Conservation (phyloP, 768 basidiomycete species). For the Psilocybe subaeruginosa region DNA sequence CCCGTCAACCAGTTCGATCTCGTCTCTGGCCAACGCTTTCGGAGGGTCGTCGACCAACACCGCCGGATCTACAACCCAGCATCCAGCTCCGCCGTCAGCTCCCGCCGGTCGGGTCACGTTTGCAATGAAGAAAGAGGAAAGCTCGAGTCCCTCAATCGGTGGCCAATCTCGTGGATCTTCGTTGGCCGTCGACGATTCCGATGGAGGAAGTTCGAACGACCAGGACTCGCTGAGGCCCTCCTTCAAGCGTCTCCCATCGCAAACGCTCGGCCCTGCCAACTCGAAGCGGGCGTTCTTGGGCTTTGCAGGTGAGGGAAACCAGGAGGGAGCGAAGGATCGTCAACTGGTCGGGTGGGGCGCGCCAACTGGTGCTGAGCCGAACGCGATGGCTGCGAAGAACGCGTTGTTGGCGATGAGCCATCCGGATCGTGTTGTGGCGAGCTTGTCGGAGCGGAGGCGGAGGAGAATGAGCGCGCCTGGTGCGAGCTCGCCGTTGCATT, state of each 20-base stretch:
- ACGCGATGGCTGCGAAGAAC: not conserved
- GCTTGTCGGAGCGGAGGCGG: constrained; percentile 29
- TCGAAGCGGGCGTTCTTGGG: constrained; percentile 14
- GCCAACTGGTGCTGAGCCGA: not conserved
- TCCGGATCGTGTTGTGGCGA: constrained; percentile 26
- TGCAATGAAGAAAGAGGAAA: constrained; percentile 14
- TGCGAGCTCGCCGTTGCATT: constrained; percentile 3
- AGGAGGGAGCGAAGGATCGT: constrained; percentile 32
- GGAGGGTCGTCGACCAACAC: constrained; percentile 17
- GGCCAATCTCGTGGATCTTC: constrained; percentile 21
- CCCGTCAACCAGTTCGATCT: constrained; percentile 17
- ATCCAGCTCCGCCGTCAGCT: constrained; percentile 3
- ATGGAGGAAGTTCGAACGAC: constrained; percentile 4
- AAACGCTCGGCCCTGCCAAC: not conserved
- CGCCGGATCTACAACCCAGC: not conserved
- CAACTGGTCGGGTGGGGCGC: constrained; percentile 5
- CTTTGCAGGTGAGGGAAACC: constrained; percentile 51
- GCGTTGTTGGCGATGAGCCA: constrained; percentile 15
- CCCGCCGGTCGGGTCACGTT: constrained; percentile 8
- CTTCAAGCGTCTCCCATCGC: constrained; percentile 63
- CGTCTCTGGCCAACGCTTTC: constrained; percentile 46
- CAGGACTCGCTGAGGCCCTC: constrained; percentile 47
- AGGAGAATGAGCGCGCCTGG: constrained; percentile 36
- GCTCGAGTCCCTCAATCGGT: constrained; percentile 15
- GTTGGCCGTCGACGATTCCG: constrained; percentile 33